Base-by-base conservation (phyloP, 352 stramenopile species). In the Pythium aquatile region DNA sequence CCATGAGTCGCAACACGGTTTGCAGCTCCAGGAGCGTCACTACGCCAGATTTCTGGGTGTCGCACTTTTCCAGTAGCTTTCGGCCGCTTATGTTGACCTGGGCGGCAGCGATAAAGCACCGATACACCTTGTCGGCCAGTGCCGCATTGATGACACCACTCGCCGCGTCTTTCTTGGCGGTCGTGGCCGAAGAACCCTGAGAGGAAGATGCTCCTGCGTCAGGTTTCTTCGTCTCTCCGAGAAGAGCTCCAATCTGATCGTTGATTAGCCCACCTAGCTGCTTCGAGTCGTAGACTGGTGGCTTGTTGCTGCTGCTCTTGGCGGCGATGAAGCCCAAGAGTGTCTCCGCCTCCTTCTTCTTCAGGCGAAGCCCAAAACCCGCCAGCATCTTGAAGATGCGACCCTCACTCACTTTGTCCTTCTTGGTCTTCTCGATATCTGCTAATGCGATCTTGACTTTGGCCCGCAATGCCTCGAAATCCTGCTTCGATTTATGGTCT, bases 1-100 rank as follows among this genome's bases (percentile, higher is more conserved):
- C 83, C 73, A 94, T 90, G 40, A 94, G 66, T 1, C 85, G 79
- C n/a, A 94, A 63, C 2, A 94, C 81, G 0, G 83, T 92, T 61
- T 90, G 77, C 40, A 91, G 85, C 60, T 94, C 85, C 16, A 88
- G 61, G 30, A 88, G 40, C 3, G 80, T 86, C 1, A 92, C 78
- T 4, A 74, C 63, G 5, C 85, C 85, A 0, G 73, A 84, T 40
- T 70, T 77, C 16, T 74, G 65, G 6, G 63, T 58, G 61, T 94
- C 85, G 58, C 81, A 92, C 42, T 89, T 89, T 65, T 94, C 80
- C 3, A 94, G 68, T 5, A 94, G 64, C 30, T 80, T 85, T 46
- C 77, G 70, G 4, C 83, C 85, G 24, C 84, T 94, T 51, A 94
- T 80, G 58, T 94, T 92, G 26, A 81, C 70, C 42, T 94, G 83